Evolutionary conservation across 169 alveolate species (phyloP).

Genomic region (Cryptosporidium meleagridis): DNA sequence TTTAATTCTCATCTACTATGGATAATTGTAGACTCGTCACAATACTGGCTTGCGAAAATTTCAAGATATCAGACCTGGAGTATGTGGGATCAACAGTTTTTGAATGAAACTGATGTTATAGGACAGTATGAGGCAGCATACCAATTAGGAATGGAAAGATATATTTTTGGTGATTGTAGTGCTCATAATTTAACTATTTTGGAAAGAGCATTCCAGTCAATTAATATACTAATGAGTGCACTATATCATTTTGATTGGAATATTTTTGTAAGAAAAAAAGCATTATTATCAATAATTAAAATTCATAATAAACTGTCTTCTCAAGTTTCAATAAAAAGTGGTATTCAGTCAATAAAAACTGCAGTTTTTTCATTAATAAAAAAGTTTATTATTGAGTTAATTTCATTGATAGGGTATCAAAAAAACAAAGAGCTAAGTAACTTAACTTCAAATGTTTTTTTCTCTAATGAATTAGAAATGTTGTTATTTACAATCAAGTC

Average conservation of each 20-base stretch:
- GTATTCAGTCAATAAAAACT: neutral
- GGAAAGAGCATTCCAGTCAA: constrained; percentile 30
- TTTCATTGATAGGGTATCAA: neutral
- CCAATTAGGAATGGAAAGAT: constrained; percentile 51
- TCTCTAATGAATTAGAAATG: constrained; percentile 9
- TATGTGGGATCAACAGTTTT: constrained; percentile 74
- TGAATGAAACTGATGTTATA: constrained; percentile 53
- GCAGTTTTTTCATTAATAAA: constrained; percentile 37
- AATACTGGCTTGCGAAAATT: constrained; percentile 66
- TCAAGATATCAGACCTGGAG: constrained; percentile 73
- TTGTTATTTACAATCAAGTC: constrained; percentile 30
- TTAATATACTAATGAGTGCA: constrained; percentile 40
- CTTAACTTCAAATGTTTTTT: constrained; percentile 2
- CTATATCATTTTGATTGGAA: constrained; percentile 73
- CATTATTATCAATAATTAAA: constrained; percentile 27
- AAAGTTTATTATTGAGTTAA: constrained; percentile 27
- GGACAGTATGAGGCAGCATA: constrained; percentile 63
- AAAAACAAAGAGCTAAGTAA: neutral
- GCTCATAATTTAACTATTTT: neutral
- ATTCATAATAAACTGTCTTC: constrained; percentile 30
- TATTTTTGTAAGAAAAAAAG: constrained; percentile 31
- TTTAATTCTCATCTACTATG: constrained; percentile 20
- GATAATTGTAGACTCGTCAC: constrained; percentile 38
- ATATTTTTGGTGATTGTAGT: constrained; percentile 1
- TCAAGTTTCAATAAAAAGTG: neutral